A percentile compares a stretch with the other conserved stretches of the same genome.
Evolutionary conservation across 2,329 filamentous ascomycete species (phyloP).

Genomic region (Fusarium nurragi): DNA sequence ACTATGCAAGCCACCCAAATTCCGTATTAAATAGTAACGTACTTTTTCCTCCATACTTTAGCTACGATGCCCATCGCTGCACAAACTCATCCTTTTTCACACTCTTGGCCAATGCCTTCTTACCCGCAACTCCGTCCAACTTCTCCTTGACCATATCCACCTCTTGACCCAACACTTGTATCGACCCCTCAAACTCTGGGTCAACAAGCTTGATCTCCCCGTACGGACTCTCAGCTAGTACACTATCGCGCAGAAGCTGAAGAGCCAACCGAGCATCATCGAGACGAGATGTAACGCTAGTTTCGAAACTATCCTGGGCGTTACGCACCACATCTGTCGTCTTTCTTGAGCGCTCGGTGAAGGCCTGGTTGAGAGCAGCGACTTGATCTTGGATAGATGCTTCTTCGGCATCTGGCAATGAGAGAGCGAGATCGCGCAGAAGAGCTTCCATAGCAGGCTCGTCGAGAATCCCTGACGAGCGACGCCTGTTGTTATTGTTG

Average conservation of each 20-base stretch:
- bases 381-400: conserved; percentile 40
- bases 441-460: conserved; percentile 58
- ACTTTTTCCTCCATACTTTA: not conserved
- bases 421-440: conserved; percentile 58
- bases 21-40: not conserved
- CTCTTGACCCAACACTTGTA: conserved; percentile 59
- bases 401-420: conserved; percentile 49
- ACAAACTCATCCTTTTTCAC: conserved; percentile 60
- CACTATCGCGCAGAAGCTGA: conserved; percentile 60
- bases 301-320: conserved; percentile 63
- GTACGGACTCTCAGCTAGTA: conserved; percentile 63
- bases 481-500: conserved; percentile 39
- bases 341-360: conserved; percentile 55
- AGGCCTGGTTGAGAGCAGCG: conserved; percentile 48
- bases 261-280: conserved; percentile 60
- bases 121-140: conserved; percentile 52
- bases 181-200: conserved; percentile 61
- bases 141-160: conserved; percentile 53
- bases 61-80: conserved; percentile 43
- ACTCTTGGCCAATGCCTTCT: conserved; percentile 52
- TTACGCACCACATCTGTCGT: conserved; percentile 55
- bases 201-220: conserved; percentile 61
- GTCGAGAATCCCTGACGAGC: conserved; percentile 52
- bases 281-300: conserved; percentile 52
- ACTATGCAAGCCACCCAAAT: not conserved